Percentiles rank a stretch among this genome's conserved stretches.
These are phyloP conservation scores for Pneumocystis canis DNA, from an alignment of 1,139 yeast genomes.

Conservation along the genomic window DNA sequence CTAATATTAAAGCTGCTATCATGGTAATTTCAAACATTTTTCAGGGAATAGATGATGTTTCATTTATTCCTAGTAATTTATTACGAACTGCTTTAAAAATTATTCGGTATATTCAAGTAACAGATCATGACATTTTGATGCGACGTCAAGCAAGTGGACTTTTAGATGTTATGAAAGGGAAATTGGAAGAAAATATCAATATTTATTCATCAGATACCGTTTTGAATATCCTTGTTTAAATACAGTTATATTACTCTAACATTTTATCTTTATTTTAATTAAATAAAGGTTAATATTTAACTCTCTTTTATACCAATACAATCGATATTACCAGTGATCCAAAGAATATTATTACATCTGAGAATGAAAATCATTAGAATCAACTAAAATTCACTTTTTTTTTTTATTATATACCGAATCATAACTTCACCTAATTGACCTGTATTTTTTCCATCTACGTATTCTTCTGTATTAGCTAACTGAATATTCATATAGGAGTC, in stretches of 20 bases:
- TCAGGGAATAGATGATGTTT: constrained; percentile 22
- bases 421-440: constrained; percentile 68
- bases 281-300: not conserved
- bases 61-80: constrained; percentile 14
- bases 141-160: constrained; percentile 16
- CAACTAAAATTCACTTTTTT: not conserved
- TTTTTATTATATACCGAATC: constrained; percentile 40
- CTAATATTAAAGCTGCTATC: constrained; percentile 37
- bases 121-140: constrained; percentile 15
- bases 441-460: constrained; percentile 36
- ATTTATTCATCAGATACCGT: not conserved
- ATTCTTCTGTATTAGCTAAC: constrained; percentile 55
- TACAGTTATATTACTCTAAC: not conserved
- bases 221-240: not conserved
- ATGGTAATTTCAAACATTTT: constrained; percentile 54
- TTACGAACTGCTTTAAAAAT: constrained; percentile 12
- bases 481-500: constrained; percentile 91
- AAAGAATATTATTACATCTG: constrained; percentile 32
- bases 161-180: constrained; percentile 14
- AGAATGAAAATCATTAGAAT: constrained; percentile 2
- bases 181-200: constrained; percentile 10
- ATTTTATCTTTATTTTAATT: not conserved
- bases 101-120: constrained; percentile 13
- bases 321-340: constrained; percentile 23
- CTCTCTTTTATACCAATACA: not conserved